phyloP scores from a whole-genome alignment of 1,139 yeast genomes.

The Hemisphaericaspora lyxosophila region DNA sequence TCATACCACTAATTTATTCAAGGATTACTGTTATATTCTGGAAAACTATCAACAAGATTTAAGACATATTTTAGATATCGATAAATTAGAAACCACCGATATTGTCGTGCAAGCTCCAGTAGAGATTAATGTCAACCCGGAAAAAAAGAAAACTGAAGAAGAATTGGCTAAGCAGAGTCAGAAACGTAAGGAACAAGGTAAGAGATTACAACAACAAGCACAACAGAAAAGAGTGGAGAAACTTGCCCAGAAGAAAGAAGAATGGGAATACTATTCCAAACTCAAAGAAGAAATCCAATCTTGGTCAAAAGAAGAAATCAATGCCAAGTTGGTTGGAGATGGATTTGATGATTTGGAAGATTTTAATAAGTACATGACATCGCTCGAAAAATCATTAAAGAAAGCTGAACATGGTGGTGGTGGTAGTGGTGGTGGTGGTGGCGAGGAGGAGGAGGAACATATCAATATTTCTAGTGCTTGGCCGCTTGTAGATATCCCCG shows the following conservation, averaged over 20 bases:
- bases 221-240: constrained; percentile 80
- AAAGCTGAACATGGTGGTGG: constrained; percentile 63
- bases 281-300: constrained; percentile 54
- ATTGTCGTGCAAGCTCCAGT: constrained; percentile 80
- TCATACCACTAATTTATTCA: constrained; percentile 67
- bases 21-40: constrained; percentile 79
- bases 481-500: constrained; percentile 81
- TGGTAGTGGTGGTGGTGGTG: too few relatives aligned
- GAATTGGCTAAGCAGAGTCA: constrained; percentile 77
- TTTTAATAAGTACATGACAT: constrained; percentile 64
- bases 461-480: constrained; percentile 57
- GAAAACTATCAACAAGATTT: constrained; percentile 67
- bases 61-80: constrained; percentile 55
- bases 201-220: constrained; percentile 89
- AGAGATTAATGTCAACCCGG: constrained; percentile 47
- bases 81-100: constrained; percentile 63
- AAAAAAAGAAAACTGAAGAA: constrained; percentile 78
- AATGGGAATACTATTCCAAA: constrained; percentile 65
- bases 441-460: constrained; percentile 39
- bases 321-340: constrained; percentile 58
- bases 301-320: constrained; percentile 43
- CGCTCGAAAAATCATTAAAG: constrained; percentile 67
- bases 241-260: constrained; percentile 76
- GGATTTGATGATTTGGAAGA: constrained; percentile 78
- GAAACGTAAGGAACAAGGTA: constrained; percentile 81